Evolutionary conservation across 495 filamentous ascomycete species (phyloP).

Genomic region (Podospora didyma): DNA sequence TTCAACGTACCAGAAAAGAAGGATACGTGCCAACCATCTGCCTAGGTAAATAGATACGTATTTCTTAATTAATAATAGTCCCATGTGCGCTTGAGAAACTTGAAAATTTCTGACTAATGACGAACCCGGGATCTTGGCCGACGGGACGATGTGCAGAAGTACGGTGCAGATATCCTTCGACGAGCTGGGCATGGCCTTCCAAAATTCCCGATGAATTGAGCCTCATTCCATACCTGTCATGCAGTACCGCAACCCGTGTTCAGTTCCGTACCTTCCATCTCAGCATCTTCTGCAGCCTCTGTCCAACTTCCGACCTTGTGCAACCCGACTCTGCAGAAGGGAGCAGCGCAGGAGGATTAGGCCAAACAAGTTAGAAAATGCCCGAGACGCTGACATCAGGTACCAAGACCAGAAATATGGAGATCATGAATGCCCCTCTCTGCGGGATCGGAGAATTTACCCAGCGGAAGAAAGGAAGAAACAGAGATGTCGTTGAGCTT

Average conservation of each 20-base stretch:
- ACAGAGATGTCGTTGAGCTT: background rate
- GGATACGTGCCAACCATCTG: no score
- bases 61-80: no score
- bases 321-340: background rate
- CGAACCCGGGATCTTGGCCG: background rate
- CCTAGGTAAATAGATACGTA: no score
- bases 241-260: background rate
- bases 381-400: background rate
- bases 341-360: background rate
- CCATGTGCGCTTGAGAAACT: background rate
- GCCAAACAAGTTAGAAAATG: background rate
- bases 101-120: background rate
- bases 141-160: background rate
- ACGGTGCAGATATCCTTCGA: background rate
- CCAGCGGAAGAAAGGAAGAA: background rate
- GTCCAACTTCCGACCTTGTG: background rate
- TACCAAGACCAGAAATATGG: background rate
- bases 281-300: background rate
- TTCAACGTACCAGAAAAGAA: no score
- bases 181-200: background rate
- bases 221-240: background rate
- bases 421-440: background rate
- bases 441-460: background rate
- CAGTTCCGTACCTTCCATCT: background rate
- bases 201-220: slow-evolving; percentile 1